A percentile compares a stretch with the other conserved stretches of the same genome.
Evolutionary conservation across 345 rosid species (phyloP).

Genomic region (Eutrema yunnanense): DNA sequence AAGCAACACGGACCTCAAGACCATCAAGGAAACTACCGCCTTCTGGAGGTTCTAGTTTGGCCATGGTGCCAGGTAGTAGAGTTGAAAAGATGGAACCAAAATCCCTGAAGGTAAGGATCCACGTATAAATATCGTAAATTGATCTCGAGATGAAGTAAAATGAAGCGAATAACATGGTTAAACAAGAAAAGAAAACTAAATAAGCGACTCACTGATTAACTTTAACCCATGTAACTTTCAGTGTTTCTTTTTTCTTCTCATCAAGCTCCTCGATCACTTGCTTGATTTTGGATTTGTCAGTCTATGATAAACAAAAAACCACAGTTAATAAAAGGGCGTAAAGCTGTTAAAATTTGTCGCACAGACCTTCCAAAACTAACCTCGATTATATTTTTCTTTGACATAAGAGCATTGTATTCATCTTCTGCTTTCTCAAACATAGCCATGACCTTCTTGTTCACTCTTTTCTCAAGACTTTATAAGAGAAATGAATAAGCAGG

Average conservation of each 20-base stretch:
- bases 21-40: constrained; percentile 88
- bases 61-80: constrained; percentile 83
- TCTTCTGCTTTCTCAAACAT: constrained; percentile 99
- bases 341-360: not conserved
- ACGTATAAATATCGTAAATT: not conserved
- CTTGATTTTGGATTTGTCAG: constrained; percentile 85
- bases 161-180: not conserved
- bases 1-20: constrained; percentile 93
- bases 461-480: constrained; percentile 86
- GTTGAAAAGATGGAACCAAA: constrained; percentile 95
- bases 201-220: constrained; percentile 55
- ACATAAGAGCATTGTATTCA: constrained; percentile 75
- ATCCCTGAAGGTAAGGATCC: constrained; percentile 44
- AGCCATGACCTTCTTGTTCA: constrained; percentile 93
- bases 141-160: not conserved
- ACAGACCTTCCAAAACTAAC: constrained; percentile 36
- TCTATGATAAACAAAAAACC: constrained; percentile 34
- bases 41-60: constrained; percentile 86
- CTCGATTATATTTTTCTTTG: constrained; percentile 90
- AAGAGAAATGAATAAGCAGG: not conserved
- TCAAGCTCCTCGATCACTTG: constrained; percentile 96
- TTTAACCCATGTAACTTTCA: constrained; percentile 92
- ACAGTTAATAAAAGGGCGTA: not conserved
- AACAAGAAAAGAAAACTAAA: not conserved
- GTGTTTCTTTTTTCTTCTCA: constrained; percentile 93